phyloP scores from a whole-genome alignment of 768 basidiomycete species.

The Suillus cothurnatus region DNA sequence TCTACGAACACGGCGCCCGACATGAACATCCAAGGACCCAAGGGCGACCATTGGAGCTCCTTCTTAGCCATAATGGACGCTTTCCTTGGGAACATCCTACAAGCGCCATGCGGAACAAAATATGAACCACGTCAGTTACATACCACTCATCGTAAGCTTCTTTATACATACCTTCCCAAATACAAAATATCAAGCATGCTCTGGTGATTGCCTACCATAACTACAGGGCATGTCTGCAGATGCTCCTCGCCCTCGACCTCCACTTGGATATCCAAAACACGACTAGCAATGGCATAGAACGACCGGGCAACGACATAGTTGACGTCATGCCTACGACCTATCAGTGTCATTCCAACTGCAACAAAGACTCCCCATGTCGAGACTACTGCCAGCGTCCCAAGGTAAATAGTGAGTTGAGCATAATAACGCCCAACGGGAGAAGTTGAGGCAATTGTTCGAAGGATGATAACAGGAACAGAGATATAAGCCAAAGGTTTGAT shows the following conservation, averaged over 20 bases:
- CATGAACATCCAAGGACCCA: constrained; percentile 90
- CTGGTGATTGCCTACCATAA: constrained; percentile 91
- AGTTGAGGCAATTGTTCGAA: constrained; percentile 57
- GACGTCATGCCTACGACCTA: constrained; percentile 75
- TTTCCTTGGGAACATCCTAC: constrained; percentile 78
- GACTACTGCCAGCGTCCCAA: constrained; percentile 68
- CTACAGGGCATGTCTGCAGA: constrained; percentile 66
- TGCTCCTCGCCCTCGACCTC: constrained; percentile 88
- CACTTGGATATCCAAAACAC: constrained; percentile 64
- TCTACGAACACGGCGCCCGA: constrained; percentile 92
- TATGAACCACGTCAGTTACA: constrained; percentile 4
- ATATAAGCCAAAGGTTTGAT: constrained; percentile 76
- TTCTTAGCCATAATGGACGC: constrained; percentile 93
- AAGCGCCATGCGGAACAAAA: constrained; percentile 11
- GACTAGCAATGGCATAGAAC: constrained; percentile 74
- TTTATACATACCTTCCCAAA: constrained; percentile 67
- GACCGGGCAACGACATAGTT: constrained; percentile 82
- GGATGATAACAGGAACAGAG: constrained; percentile 69
- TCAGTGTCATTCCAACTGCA: constrained; percentile 63
- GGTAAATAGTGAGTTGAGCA: constrained; percentile 70
- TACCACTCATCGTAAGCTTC: background rate
- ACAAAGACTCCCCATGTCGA: constrained; percentile 74
- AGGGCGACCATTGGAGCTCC: constrained; percentile 81
- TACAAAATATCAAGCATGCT: constrained; percentile 88
- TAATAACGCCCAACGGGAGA: constrained; percentile 70